Evolutionary conservation across 1,284 basidiomycete genomes (phyloP).

Genomic region (Mycena sp.): DNA sequence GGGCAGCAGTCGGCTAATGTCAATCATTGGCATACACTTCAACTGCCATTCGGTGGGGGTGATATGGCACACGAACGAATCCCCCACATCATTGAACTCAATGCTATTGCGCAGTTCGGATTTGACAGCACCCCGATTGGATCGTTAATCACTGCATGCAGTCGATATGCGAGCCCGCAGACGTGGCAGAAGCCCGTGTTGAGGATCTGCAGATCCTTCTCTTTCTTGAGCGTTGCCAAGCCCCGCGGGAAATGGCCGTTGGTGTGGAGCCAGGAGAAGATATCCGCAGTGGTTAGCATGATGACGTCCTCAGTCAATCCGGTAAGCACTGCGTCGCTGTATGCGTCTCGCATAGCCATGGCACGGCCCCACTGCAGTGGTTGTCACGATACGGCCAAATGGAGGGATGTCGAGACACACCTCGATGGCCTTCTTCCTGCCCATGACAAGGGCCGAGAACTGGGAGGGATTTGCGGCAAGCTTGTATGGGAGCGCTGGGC

Average conservation of each 20-base stretch:
- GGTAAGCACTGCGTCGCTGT: conserved; percentile 18
- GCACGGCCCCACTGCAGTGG: conserved; percentile 30
- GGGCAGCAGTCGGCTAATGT: conserved; percentile 14
- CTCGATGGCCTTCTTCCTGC: conserved; percentile 29
- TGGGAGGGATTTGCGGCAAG: conserved; percentile 19
- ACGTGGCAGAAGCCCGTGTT: conserved; percentile 22
- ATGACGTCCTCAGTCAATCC: conserved; percentile 27
- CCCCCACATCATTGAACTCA: neutral
- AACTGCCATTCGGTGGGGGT: conserved; percentile 21
- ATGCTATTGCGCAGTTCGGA: conserved; percentile 1
- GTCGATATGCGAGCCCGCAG: conserved; percentile 22
- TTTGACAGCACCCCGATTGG: neutral
- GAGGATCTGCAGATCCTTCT: conserved; percentile 15
- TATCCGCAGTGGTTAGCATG: conserved; percentile 26
- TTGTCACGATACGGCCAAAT: neutral
- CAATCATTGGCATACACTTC: conserved; percentile 18
- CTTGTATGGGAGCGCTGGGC: conserved; percentile 25
- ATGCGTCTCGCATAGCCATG: conserved; percentile 26
- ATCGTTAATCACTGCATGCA: conserved; percentile 19
- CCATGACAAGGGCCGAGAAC: conserved; percentile 25
- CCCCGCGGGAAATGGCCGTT: conserved; percentile 23
- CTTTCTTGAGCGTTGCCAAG: conserved; percentile 17
- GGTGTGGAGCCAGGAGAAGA: conserved; percentile 28
- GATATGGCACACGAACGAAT: conserved; percentile 17
- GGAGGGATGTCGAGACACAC: neutral